Evolutionary conservation across 148 eudicot species (phyloP).

Genomic region (Simmondsia chinensis): DNA sequence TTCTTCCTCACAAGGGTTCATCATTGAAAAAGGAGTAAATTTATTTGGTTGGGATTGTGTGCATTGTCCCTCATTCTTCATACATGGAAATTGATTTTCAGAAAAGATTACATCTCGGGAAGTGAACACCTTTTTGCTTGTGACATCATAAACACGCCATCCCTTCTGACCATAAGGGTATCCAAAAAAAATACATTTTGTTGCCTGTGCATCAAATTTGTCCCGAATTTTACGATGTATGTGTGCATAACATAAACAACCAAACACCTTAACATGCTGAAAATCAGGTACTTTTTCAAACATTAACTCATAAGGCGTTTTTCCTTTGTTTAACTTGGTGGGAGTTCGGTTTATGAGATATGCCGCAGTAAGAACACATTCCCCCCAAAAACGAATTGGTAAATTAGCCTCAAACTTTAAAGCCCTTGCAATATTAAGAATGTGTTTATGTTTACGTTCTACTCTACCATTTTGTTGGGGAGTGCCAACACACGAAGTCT

Average conservation of each 20-base stretch:
- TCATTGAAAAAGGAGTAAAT: too few species aligned
- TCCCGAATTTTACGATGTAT: background rate
- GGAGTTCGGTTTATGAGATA: conserved; percentile 2
- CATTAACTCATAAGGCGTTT: background rate
- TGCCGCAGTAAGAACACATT: background rate
- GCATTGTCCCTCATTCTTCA: too few species aligned
- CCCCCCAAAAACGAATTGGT: background rate
- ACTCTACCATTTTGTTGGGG: conserved; percentile 5
- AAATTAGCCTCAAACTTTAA: background rate
- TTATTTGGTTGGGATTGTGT: too few species aligned
- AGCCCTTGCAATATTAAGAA: background rate
- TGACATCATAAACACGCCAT: background rate
- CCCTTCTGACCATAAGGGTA: background rate
- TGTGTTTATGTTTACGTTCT: background rate
- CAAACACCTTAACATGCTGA: background rate
- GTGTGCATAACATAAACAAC: conserved; percentile 1
- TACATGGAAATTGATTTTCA: too few species aligned
- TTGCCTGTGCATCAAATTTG: background rate
- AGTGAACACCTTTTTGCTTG: background rate
- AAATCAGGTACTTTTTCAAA: background rate
- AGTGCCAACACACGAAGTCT: background rate
- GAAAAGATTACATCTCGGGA: background rate
- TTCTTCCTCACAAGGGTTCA: too few species aligned
- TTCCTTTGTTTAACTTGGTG: background rate
- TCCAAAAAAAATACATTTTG: background rate